phyloP scores from a whole-genome alignment of 371 early-diverging fungal species.

The Blakeslea trispora region DNA sequence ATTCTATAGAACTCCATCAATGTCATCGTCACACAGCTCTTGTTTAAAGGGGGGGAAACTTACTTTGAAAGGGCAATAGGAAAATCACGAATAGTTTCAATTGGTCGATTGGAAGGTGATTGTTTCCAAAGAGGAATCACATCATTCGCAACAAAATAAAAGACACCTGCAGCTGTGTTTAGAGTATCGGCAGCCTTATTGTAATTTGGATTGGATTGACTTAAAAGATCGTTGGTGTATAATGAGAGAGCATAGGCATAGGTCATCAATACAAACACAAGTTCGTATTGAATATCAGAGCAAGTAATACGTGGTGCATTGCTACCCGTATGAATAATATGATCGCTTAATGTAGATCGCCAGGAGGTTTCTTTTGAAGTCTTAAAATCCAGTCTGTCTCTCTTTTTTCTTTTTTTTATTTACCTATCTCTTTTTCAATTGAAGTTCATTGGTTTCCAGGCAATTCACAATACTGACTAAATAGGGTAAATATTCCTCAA shows the following conservation, averaged over 20 bases:
- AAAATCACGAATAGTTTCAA: slow-evolving; percentile 49
- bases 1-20: slow-evolving; percentile 28
- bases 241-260: slow-evolving; percentile 55
- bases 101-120: slow-evolving; percentile 35
- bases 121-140: slow-evolving; percentile 56
- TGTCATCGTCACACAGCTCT: too few species aligned
- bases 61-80: slow-evolving; percentile 56
- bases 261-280: slow-evolving; percentile 62
- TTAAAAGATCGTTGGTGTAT: slow-evolving; percentile 36
- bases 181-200: slow-evolving; percentile 58
- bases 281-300: slow-evolving; percentile 58
- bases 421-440: slow-evolving; percentile 44
- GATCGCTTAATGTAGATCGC: slow-evolving; percentile 61
- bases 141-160: slow-evolving; percentile 55
- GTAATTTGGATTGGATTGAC: slow-evolving; percentile 15
- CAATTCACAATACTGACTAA: slow-evolving; percentile 56
- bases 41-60: not conserved
- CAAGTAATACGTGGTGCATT: slow-evolving; percentile 61
- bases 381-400: not conserved
- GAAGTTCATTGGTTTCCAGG: slow-evolving; percentile 51
- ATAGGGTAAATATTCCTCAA: slow-evolving; percentile 67
- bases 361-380: slow-evolving; percentile 61
- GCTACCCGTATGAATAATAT: slow-evolving; percentile 54
- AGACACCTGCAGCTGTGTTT: slow-evolving; percentile 61
- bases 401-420: not conserved